A percentile compares a stretch with the other conserved stretches of the same genome.
Evolutionary conservation across 768 basidiomycete species (phyloP).

Genomic region (Rhizopogon rudus): DNA sequence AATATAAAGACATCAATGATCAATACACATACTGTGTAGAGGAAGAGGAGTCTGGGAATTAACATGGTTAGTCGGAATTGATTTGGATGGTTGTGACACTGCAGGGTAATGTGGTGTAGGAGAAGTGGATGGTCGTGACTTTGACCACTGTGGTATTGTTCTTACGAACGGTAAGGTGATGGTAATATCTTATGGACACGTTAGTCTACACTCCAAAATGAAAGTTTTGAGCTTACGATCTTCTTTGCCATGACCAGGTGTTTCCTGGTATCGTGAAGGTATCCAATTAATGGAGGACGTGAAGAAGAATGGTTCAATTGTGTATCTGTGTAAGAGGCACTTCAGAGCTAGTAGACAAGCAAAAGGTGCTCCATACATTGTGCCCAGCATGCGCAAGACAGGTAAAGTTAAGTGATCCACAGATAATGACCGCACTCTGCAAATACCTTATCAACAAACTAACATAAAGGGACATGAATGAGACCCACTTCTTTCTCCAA

Average conservation of each 20-base stretch:
- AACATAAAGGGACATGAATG: neutral
- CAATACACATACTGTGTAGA: constrained; percentile 30
- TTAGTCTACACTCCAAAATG: neutral
- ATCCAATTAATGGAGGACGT: constrained; percentile 64
- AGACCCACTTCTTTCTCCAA: constrained; percentile 29
- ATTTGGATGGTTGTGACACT: neutral
- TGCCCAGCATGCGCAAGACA: constrained; percentile 52
- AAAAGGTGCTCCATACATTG: constrained; percentile 32
- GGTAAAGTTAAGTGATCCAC: constrained; percentile 45
- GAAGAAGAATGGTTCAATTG: constrained; percentile 62
- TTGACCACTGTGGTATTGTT: constrained; percentile 14
- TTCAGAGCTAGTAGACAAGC: neutral
- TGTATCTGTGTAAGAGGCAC: constrained; percentile 29
- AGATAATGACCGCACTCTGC: constrained; percentile 43
- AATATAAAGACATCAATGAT: constrained; percentile 17
- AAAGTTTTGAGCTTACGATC: constrained; percentile 42
- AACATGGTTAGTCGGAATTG: constrained; percentile 22
- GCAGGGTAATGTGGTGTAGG: too few relatives aligned
- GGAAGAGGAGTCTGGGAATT: constrained; percentile 47
- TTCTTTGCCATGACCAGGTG: constrained; percentile 29
- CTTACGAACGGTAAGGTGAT: constrained; percentile 50
- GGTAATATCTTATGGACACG: constrained; percentile 42
- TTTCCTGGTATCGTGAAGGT: constrained; percentile 59
- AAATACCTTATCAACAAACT: constrained; percentile 3
- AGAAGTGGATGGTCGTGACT: constrained; percentile 1